Base-by-base conservation (phyloP, 2,329 filamentous ascomycete species). In the Cladosporium sp. region DNA sequence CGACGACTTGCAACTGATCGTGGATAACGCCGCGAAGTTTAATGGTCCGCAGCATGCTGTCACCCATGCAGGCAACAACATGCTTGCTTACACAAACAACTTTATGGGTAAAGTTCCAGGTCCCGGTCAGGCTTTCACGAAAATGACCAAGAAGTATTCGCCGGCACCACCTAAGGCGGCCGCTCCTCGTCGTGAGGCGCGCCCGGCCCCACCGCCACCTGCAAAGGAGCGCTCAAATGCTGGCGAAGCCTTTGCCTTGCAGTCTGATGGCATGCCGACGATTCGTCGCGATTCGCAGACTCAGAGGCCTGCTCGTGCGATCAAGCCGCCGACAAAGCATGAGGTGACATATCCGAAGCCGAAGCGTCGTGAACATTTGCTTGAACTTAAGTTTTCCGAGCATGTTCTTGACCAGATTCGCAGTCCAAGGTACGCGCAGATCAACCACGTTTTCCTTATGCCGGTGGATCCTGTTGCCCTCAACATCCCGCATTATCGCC, bases 401-500 rank as follows among this genome's bases (percentile, higher is more conserved):
- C 86, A 90, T 60, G 85, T 93, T 1, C 72, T 97, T 59, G 83
- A 84, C 36, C 91, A 97, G 70, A 72, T 97, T 34, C 84, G 87
- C 73, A 89, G 91, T 71, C 75, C 82, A 1, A 92, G 90, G 72
- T 83, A 97, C 70, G 80, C 79, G 58, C 70, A 76, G 1, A 77
- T 87, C 64, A 90, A 90, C 43, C 81, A 82, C 58, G 87, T 89
- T 60, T 99, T 99, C 77, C 78, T 90, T 67, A 77, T 83, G 7
- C 89, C 94, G 0, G 94, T 99, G 19, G 94, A 99, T 71, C 92
- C 94, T 0, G 92, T 97, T 37, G 93, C 92, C 0, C 79, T 97
- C 56, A 92, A 93, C 71, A 97, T 97, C 60, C 94, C 94, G 0
- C 88, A 88, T 22, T 99, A 99, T 72, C 90, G 94, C 72, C 91